Evolutionary conservation across 345 rosid genomes (phyloP), one percentile per base, ranked within the genome.

Genomic region (Lumnitzera racemosa): DNA sequence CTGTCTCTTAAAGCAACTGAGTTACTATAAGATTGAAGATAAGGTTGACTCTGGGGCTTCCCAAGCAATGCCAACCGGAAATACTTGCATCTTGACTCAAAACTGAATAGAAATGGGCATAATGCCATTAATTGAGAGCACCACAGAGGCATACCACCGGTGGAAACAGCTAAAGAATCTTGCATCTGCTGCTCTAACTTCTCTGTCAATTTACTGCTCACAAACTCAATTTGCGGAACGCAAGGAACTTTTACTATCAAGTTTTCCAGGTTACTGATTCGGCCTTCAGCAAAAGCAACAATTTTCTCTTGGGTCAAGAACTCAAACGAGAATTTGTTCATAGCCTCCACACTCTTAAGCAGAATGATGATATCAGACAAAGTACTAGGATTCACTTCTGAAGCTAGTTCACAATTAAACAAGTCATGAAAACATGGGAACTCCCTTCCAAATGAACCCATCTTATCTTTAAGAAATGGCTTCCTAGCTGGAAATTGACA

Each of bases 101-200:
- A 89, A 77, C 98, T 80, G 73, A 89, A 89, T 69, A 92, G 65
- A 67, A 89, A 92, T 23, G 97, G 91, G 74, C 96, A 89, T n/a
- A 91, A 85, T 66, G 56, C 71, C 85, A 92, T 78, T 51, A 92
- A 83, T 73, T 87, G 84, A 68, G 67, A 85, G 69, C 89, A 92
- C 98, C 98, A 92, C 15, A 76, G 70, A 51, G 98, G 96, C 75
- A 92, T 70, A 51, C 94, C 91, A 54, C 88, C 84, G 17, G 68
- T 73, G 3, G 89, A 85, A 59, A 82, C 64, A 61, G 88, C 88
- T 61, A 88, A 79, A 17, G 84, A 59, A 75, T 87, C 98, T 24
- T 84, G 83, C 82, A 92, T 78, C 76, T 92, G 97, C 73, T 85
- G 97, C 78, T 89, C 97, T 65, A 92, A 74, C 72, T 92, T 92